Percentiles rank a stretch among this genome's conserved stretches.
These are phyloP conservation scores for Porcisia deanei DNA, from an alignment of 208 protist genomes.

Conservation along the genomic window DNA sequence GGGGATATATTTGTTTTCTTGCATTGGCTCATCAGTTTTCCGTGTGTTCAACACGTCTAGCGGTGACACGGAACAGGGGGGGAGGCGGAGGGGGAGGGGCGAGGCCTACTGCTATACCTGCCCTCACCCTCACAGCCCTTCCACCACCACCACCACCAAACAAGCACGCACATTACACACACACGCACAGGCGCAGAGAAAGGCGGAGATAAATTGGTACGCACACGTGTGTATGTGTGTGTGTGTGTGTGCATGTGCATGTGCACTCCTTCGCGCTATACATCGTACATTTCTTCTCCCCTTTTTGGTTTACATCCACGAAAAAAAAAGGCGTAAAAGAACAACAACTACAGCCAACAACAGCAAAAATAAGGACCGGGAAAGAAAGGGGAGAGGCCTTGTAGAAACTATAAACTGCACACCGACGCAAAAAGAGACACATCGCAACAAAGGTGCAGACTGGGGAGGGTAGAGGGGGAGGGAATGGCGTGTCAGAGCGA, in stretches of 20 bases:
- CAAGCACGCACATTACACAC: neutral
- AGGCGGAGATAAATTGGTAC: neutral
- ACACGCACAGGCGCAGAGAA: conserved; percentile 3
- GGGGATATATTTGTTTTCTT: neutral
- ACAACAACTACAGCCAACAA: neutral
- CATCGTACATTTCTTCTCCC: too few relatives aligned
- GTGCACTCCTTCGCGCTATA: too few relatives aligned
- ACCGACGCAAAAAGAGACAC: too few relatives aligned
- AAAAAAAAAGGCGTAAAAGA: neutral
- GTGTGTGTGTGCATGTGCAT: too few relatives aligned
- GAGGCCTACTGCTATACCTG: too few relatives aligned
- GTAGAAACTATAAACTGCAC: too few relatives aligned
- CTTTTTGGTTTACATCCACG: neutral
- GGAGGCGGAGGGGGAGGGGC: neutral
- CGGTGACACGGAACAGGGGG: neutral
- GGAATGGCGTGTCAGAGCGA: too few relatives aligned
- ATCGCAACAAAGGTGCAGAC: too few relatives aligned
- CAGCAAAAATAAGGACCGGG: conserved; percentile 12
- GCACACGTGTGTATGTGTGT: too few relatives aligned
- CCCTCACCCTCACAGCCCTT: too few relatives aligned
- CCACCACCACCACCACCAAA: too few relatives aligned
- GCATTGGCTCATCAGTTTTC: neutral
- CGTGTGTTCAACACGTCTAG: neutral
- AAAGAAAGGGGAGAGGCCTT: neutral
- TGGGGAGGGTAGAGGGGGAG: too few relatives aligned